Base-by-base conservation (phyloP, 2,329 filamentous ascomycete species). In the Penicillium digitatum region DNA sequence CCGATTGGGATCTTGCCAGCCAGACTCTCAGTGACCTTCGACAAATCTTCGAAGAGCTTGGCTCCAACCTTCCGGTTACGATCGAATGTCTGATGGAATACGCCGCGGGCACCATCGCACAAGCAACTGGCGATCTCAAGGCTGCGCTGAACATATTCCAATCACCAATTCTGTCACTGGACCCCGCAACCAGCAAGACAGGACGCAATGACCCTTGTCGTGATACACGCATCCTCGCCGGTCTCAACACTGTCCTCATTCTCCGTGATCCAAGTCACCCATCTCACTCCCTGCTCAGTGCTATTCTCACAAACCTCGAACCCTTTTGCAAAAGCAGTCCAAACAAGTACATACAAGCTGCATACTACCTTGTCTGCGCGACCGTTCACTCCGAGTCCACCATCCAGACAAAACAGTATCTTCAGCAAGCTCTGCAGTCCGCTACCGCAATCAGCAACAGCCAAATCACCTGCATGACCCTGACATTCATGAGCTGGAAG, bases 401-500 rank as follows among this genome's bases (percentile, higher is more conserved):
- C 58, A 85, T 89, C 56, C 83, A 87, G 58, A 86, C 88, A 53
- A 96, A 96, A 73, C 82, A 87, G 38, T 85, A 87, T 66, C 86
- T 96, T 51, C 85, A 89, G 57, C 79, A 81, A 37, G 88, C 90
- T 2, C 81, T 96, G 39, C 81, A 82, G 37, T 83, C 85, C 3
- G 87, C 89, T 12, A 87, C 87, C 60, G 78, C 79, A 8, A 85
- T 87, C 9, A 79, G 80, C 52, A 96, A 96, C 69, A 84, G 84
- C 29, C 88, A 95, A 61, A 87, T 92, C 51, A 81, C 91, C n/a
- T 87, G 87, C 45, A 88, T 96, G 60, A 86, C 88, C 6, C 82
- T 96, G 56, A 91, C 86, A 62, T 86, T 94, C 61, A 95, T 96
- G 88, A 87, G 88, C 49, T 85, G 82, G 66, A 83, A 86, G 48